Conservation (phyloP, 208 protist genomes). For the Crithidia thermophila region DNA sequence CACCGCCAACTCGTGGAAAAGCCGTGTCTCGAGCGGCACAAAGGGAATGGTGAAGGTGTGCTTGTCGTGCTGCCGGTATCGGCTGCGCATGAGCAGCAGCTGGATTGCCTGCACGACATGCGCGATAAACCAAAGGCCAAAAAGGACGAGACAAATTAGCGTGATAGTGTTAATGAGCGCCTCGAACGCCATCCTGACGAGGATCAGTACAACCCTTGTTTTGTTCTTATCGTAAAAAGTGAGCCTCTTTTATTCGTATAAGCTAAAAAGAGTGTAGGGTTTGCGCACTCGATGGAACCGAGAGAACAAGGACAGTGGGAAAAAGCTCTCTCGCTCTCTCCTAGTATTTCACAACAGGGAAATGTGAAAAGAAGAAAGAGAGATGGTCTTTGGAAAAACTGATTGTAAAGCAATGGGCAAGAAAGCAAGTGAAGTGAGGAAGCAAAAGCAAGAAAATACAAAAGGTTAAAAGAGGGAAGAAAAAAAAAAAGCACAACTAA, state of each 20-base stretch:
- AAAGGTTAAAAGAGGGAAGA: slow-evolving; percentile 5
- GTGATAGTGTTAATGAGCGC: slow-evolving; percentile 51
- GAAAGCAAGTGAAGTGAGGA: no score
- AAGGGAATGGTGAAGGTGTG: slow-evolving; percentile 49
- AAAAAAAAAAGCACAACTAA: slow-evolving; percentile 12
- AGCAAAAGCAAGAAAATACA: neutral
- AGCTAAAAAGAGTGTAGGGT: no score
- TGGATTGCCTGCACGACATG: slow-evolving; percentile 24
- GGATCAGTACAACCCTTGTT: neutral
- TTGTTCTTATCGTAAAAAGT: neutral
- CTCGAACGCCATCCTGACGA: slow-evolving; percentile 33
- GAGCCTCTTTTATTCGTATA: neutral
- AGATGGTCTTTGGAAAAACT: neutral
- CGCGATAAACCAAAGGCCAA: slow-evolving; percentile 29
- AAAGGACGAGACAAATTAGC: slow-evolving; percentile 30
- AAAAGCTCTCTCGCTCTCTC: neutral
- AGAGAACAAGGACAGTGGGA: no score
- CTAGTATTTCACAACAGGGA: neutral
- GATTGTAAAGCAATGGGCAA: no score
- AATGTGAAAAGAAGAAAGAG: neutral
- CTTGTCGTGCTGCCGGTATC: slow-evolving; percentile 33
- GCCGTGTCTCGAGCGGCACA: slow-evolving; percentile 43
- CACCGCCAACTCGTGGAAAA: slow-evolving; percentile 44
- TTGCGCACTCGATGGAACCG: no score
- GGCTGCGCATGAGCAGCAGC: slow-evolving; percentile 26